These are phyloP conservation scores for Mycena vulgaris DNA, from an alignment of 768 basidiomycete species.

Conservation along the genomic window DNA sequence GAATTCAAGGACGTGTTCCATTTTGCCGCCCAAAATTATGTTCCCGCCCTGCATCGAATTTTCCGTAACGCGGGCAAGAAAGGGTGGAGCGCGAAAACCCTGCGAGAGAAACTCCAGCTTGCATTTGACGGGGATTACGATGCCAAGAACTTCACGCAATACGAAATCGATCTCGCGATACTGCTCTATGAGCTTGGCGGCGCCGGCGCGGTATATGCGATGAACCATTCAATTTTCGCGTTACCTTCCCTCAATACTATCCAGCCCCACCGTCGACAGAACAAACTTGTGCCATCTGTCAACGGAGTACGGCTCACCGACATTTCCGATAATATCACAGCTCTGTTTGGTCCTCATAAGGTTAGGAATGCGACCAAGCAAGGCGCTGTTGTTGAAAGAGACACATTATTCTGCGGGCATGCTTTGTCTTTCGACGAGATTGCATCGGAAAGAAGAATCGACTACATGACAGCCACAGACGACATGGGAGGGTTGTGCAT, in stretches of 20 bases:
- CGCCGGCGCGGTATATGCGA: not conserved
- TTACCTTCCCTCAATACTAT: not conserved
- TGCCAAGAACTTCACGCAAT: not conserved
- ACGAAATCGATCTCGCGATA: conserved; percentile 12
- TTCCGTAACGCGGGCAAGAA: not conserved
- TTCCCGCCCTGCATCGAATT: conserved; percentile 1
- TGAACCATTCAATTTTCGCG: conserved; percentile 9
- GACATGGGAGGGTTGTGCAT: not conserved
- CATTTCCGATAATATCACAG: not conserved
- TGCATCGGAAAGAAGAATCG: not conserved
- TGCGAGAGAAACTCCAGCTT: not conserved
- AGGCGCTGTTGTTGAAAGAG: too few species aligned
- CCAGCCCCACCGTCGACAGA: not conserved
- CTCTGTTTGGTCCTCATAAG: not conserved
- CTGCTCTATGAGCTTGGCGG: conserved; percentile 4
- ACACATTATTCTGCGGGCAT: too few species aligned
- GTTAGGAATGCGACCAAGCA: not conserved
- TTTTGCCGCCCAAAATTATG: not conserved
- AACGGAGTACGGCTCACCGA: not conserved
- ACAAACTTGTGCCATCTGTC: not conserved
- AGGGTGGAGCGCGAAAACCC: not conserved
- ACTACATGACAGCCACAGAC: not conserved
- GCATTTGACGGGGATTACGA: not conserved
- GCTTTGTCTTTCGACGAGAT: not conserved
- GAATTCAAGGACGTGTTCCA: not conserved